Evolutionary conservation across 192 early-diverging fungal genomes (phyloP).

Genomic region (Coemansia reversa): DNA sequence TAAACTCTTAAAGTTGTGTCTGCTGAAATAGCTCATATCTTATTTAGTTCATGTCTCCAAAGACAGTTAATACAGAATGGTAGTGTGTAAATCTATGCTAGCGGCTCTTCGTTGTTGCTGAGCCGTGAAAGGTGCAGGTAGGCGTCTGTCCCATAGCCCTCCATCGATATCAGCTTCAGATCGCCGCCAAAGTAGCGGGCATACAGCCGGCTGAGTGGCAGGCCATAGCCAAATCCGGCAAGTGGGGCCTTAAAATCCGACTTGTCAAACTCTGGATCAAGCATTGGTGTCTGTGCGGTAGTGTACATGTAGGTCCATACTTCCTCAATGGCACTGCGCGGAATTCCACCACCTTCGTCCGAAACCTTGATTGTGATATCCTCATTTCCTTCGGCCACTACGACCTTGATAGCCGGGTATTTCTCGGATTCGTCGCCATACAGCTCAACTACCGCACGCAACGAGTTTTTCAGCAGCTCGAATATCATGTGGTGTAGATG

Average conservation of each 20-base stretch:
- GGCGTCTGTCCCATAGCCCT: slow-evolving; percentile 93
- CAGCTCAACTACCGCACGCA: slow-evolving; percentile 91
- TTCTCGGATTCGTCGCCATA: slow-evolving; percentile 80
- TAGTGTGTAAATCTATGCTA: slow-evolving; percentile 49
- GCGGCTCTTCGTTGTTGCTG: slow-evolving; percentile 87
- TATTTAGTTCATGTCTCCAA: neutral
- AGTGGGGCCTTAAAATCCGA: slow-evolving; percentile 79
- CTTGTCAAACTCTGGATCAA: slow-evolving; percentile 69
- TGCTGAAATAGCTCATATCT: neutral
- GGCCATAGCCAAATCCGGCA: slow-evolving; percentile 91
- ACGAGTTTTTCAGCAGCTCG: slow-evolving; percentile 95
- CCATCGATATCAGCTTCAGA: slow-evolving; percentile 90
- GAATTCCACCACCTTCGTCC: slow-evolving; percentile 94
- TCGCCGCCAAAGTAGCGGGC: slow-evolving; percentile 97
- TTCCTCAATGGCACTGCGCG: slow-evolving; percentile 79
- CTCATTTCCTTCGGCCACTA: slow-evolving; percentile 84
- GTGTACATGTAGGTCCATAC: slow-evolving; percentile 98
- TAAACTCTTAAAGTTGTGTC: slow-evolving; percentile 1
- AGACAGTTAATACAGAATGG: neutral
- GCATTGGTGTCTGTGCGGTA: slow-evolving; percentile 68
- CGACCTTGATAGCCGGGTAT: slow-evolving; percentile 92
- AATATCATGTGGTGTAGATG: slow-evolving; percentile 98
- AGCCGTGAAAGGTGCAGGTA: slow-evolving; percentile 90
- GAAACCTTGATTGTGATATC: slow-evolving; percentile 97
- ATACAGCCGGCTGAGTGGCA: slow-evolving; percentile 84